Percentiles rank a stretch among this genome's conserved stretches.
phyloP scores from a whole-genome alignment of 73 alveolate genomes.

The Durusdinium trenchii region DNA sequence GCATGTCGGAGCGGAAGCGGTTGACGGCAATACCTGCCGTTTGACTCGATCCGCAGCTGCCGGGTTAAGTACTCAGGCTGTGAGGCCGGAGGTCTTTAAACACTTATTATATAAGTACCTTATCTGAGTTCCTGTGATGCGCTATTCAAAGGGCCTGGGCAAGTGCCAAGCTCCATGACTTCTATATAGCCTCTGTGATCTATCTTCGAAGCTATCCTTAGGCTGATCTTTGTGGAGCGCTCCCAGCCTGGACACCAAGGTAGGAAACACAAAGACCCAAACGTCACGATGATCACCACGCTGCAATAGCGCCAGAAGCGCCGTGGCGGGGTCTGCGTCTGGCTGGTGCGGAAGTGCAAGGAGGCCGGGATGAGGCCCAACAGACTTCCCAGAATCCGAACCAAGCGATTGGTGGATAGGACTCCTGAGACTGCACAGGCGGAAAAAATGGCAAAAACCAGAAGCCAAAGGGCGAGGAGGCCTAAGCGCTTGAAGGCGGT shows the following conservation, averaged over 20 bases:
- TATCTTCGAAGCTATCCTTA: too few relatives aligned
- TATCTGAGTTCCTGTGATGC: too few relatives aligned
- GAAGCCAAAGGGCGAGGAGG: conserved; percentile 38
- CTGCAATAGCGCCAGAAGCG: conserved; percentile 34
- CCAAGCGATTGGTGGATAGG: not conserved
- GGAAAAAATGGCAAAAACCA: conserved; percentile 16
- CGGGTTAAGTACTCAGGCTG: too few relatives aligned
- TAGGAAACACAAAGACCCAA: conserved; percentile 27
- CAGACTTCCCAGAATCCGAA: not conserved
- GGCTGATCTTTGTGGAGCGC: too few relatives aligned
- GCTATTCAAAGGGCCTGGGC: too few relatives aligned
- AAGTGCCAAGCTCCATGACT: too few relatives aligned
- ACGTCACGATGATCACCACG: conserved; percentile 14
- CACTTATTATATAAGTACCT: too few relatives aligned
- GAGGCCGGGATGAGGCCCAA: conserved; percentile 49
- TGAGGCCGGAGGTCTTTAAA: too few relatives aligned
- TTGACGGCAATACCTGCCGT: too few relatives aligned
- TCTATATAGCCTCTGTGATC: too few relatives aligned
- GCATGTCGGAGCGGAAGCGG: too few relatives aligned
- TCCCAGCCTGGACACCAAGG: conserved; percentile 19
- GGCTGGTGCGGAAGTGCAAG: conserved; percentile 50
- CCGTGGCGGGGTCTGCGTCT: conserved; percentile 60
- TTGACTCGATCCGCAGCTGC: too few relatives aligned
- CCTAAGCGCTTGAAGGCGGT: conserved; percentile 48
- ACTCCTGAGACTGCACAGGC: conserved; percentile 18